Conservation (phyloP, 2,329 filamentous ascomycete species). For the Fulvia fulva region DNA sequence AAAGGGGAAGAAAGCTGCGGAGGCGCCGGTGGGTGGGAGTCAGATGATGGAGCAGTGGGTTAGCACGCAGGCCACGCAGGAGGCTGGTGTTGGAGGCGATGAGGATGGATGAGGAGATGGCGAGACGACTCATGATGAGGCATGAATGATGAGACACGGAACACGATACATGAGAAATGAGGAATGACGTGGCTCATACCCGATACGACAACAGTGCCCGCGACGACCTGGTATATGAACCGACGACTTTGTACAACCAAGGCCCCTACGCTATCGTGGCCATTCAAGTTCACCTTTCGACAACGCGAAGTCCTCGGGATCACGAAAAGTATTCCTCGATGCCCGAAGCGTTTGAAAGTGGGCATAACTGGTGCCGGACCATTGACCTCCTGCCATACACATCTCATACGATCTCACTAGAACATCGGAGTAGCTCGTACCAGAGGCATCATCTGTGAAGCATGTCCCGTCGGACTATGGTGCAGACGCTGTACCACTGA, state of each 20-base stretch:
- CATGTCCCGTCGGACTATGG: not conserved
- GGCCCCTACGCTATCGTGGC: too few species aligned
- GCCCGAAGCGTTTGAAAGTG: not conserved
- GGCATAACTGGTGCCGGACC: not conserved
- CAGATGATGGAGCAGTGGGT: constrained; percentile 41
- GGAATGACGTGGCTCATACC: too few species aligned
- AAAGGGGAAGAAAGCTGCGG: constrained; percentile 48
- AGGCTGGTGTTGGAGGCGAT: constrained; percentile 32
- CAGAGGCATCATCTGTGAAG: not conserved
- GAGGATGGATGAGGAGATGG: constrained; percentile 21
- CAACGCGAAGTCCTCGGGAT: too few species aligned
- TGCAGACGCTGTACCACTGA: not conserved
- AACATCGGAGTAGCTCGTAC: not conserved
- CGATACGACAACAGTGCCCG: too few species aligned
- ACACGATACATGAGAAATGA: too few species aligned
- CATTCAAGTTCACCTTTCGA: too few species aligned
- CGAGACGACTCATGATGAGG: not conserved
- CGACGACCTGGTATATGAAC: too few species aligned
- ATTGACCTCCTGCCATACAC: not conserved
- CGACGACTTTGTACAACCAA: too few species aligned
- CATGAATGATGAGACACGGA: not conserved
- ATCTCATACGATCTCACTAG: not conserved
- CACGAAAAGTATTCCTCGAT: too few species aligned
- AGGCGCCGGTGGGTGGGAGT: constrained; percentile 28
- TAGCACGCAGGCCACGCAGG: constrained; percentile 35